Evolutionary conservation across 768 basidiomycete species (phyloP), one percentile per base, ranked within the genome.

Genomic region (Cystobasidium ongulense): DNA sequence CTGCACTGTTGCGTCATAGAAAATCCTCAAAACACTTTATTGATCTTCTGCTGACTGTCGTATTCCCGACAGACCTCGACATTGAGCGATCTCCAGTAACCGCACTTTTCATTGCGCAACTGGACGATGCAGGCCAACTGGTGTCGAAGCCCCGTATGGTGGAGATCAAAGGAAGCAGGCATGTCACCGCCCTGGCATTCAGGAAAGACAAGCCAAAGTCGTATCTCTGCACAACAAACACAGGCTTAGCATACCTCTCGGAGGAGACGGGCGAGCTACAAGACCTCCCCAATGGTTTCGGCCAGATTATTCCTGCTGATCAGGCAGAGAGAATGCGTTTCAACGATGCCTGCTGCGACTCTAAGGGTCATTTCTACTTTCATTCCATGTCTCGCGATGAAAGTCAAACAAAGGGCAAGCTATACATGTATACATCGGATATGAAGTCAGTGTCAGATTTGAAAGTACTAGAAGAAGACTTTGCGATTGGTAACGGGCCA

Each of bases 401-500:
- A 33, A 61, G 50, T 35, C 2, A 68, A 35, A n/a, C 53, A 33
- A 38, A 4, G 18, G 73, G 64, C 2, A 74, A 67, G 50, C 50
- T 74, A 15, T 74, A 67, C 53, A 31, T 74, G 63, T 74, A 74
- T 31, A 64, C 53, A 5, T 23, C 70, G 29, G 43, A 46, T 21
- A 74, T 66, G 68, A 71, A 54, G 53, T 36, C 50, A 52, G 36
- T 21, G 8, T 35, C 46, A 21, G 46, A 66, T 21, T 25, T 64
- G 46, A 50, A 74, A 53, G 64, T 74, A 21, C 43, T 66, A 25
- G 73, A 11, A 63, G 33, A 27, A 38, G 63, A 41, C 11, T 74
- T 74, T 43, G 53, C 64, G 1, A 74, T 74, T 46, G 73, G 73
- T 11, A 74, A 74, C 46, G 73, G 73, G 25, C 73, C 73, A n/a